Percentiles rank a stretch among this genome's conserved stretches.
Conservation (phyloP, 306 rosid genomes). For the Acmispon strigosus region DNA sequence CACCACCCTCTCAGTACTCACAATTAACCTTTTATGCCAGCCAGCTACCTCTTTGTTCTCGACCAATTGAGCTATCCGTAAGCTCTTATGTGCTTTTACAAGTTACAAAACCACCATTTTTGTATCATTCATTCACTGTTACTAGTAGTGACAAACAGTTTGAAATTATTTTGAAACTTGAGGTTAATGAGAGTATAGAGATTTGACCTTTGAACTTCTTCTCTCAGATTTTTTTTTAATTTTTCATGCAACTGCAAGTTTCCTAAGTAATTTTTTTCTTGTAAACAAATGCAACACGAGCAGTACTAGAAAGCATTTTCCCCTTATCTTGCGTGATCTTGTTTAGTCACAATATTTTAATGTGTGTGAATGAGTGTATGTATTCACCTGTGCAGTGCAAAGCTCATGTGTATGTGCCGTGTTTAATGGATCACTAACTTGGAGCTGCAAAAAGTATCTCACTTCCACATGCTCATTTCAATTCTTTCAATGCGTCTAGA, state of each 20-base stretch:
- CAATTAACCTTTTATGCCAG: too few relatives aligned
- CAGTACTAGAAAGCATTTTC: neutral
- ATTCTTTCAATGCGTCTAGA: constrained; percentile 27
- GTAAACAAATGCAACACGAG: constrained; percentile 9
- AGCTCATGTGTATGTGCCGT: constrained; percentile 54
- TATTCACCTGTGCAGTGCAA: neutral
- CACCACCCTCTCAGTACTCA: neutral
- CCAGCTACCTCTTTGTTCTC: too few relatives aligned
- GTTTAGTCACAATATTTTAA: neutral
- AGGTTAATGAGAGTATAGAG: neutral
- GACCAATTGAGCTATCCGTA: too few relatives aligned
- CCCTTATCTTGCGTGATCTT: neutral
- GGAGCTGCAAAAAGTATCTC: constrained; percentile 17
- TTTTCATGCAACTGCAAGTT: neutral
- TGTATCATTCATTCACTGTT: too few relatives aligned
- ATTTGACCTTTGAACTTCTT: neutral
- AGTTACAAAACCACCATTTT: too few relatives aligned
- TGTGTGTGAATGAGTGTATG: neutral
- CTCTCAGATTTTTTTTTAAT: neutral
- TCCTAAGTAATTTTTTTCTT: neutral
- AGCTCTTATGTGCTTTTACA: too few relatives aligned
- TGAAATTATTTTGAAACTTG: too few relatives aligned
- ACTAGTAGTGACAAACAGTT: too few relatives aligned
- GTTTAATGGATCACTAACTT: constrained; percentile 61
- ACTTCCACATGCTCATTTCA: constrained; percentile 17